Evolutionary conservation across 225 moss, liverwort and hornwort genomes (phyloP), one percentile per base, ranked within the genome.

Genomic region (Pleurozium schreberi): DNA sequence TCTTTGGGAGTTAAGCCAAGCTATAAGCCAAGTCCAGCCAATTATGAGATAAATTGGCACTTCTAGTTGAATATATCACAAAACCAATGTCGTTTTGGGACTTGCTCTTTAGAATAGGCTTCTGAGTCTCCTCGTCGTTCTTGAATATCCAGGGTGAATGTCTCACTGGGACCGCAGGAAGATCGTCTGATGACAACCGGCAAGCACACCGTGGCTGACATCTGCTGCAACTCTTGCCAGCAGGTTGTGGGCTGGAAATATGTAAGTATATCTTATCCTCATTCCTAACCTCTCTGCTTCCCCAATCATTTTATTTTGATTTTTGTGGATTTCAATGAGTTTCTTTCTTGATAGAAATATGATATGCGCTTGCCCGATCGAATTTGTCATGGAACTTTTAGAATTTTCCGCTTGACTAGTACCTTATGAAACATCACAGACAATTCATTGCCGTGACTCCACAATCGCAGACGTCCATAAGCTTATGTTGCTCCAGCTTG

Each of bases 221-320:
- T 99, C 76, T 96, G 93, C 89, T 99, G 99, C 95, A 99, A 95
- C 85, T 97, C 95, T 88, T 99, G 99, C 91, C 96, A 92, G 95
- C 96, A 92, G 74, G 95, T 94, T 88, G 96, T 99, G 90, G 99
- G 99, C 87, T 99, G 99, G 99, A 99, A 99, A 94, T 99, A 99
- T 68, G 96, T 96, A 93, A 84, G 89, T 58, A 34, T 75, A 80
- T 25, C 49, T 71, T 21, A n/a, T 57, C 81, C 43, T 81, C 84
- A 61, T 47, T 19, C 23, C 16, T n/a, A 55, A 14, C 45, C 28
- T 85, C 38, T 23, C 10, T 87, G 52, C 73, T 20, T 38, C 21
- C 25, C 11, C 30, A 4, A 80, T 42, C 28, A 31, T 30, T 58
- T 55, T 34, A 62, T 68, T 49, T 30, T 27, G 12, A n/a, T 60